Conservation (phyloP, 148 eudicot genomes). For the Amaranthus palmeri region DNA sequence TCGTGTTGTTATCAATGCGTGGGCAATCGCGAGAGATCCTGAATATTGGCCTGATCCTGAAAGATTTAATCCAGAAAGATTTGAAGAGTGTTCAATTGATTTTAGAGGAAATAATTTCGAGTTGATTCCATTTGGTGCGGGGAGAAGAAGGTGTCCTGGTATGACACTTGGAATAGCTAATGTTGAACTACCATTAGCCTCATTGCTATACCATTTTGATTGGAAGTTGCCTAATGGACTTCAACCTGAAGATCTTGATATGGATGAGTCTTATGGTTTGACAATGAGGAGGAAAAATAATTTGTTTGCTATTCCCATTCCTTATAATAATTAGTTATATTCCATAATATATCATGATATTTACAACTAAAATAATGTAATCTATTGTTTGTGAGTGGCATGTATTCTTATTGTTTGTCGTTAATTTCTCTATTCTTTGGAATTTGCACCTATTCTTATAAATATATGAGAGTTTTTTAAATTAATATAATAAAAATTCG, state of each 20-base stretch:
- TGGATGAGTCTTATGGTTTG: slow-evolving; percentile 28
- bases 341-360: too few relatives aligned
- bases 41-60: slow-evolving; percentile 30
- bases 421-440: too few relatives aligned
- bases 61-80: slow-evolving; percentile 34
- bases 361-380: too few relatives aligned
- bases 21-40: slow-evolving; percentile 39
- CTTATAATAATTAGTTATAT: background rate
- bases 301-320: slow-evolving; percentile 11
- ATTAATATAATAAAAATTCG: too few relatives aligned
- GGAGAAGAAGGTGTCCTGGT: slow-evolving; percentile 39
- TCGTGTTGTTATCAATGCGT: slow-evolving; percentile 28
- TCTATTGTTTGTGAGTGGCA: too few relatives aligned
- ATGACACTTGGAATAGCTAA: slow-evolving; percentile 27
- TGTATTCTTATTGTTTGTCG: too few relatives aligned
- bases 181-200: slow-evolving; percentile 29
- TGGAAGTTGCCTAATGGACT: slow-evolving; percentile 28
- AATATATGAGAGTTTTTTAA: too few relatives aligned
- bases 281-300: slow-evolving; percentile 21
- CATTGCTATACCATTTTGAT: slow-evolving; percentile 30
- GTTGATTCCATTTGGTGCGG: slow-evolving; percentile 39
- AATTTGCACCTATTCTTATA: too few relatives aligned
- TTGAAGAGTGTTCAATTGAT: slow-evolving; percentile 25
- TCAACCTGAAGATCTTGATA: slow-evolving; percentile 20
- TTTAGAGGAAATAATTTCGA: slow-evolving; percentile 28